Base-by-base conservation (phyloP, 2,329 filamentous ascomycete genomes). In the Cladophialophora carrionii region DNA sequence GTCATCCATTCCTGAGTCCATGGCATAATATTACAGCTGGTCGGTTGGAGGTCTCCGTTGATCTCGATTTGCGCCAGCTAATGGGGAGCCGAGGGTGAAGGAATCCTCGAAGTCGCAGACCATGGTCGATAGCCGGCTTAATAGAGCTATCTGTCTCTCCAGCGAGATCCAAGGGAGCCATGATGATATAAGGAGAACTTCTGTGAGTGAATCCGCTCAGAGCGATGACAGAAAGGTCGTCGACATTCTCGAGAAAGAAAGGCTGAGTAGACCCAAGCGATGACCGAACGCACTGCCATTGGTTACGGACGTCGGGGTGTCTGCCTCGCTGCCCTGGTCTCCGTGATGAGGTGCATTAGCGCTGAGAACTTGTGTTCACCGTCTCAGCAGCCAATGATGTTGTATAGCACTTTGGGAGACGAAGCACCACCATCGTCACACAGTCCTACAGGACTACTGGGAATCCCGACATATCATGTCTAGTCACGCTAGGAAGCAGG, bases 281-380 rank as follows among this genome's bases (percentile, higher is more conserved):
- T 17, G 57, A 51, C 46, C 17, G 29, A 12, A 10, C 6, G 34
- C 9, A 46, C 43, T 41, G 57, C n/a, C 9, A 53, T 60, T 60
- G 57, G 57, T 10, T 17, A 26, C 10, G 12, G 37, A 20, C 22
- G 5, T 14, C 26, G 12, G 31, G 34, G 14, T 22, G 60, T 57
- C 52, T 62, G 53, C 60, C 60, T 62, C 49, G 48, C 51, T 55
- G 60, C 60, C 60, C 52, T 48, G 22, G 14, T 20, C 22, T 32
- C 43, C 46, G 57, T 24, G 48, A 51, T 17, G 24, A 49, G 46
- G 55, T 64, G 62, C 62, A 64, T 64, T 64, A 64, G 62, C 48
- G 56, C 55, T 48, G 55, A 48, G 54, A 51, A 48, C 41, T 56
- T 57, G 34, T 43, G 55, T 46, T 43, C 24, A 29, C 32, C 24